These are phyloP conservation scores for Vaccinium darrowii DNA, from an alignment of 148 eudicot genomes.

Conservation along the genomic window DNA sequence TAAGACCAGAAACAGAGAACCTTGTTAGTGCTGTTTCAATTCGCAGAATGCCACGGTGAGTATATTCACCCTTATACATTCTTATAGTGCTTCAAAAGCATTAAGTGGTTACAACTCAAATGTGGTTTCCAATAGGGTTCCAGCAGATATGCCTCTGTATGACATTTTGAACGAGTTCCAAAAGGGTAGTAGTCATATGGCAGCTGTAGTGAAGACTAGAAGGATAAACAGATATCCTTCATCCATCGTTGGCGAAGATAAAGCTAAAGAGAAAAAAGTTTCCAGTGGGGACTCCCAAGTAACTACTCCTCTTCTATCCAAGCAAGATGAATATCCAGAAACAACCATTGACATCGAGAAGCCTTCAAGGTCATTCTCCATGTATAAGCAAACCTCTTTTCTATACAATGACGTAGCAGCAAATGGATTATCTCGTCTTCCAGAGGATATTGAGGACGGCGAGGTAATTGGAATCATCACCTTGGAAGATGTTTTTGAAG, in stretches of 20 bases:
- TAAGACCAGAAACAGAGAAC: conserved; percentile 95
- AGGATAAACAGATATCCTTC: conserved; percentile 36
- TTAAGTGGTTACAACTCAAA: neutral
- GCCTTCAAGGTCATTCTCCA: conserved; percentile 31
- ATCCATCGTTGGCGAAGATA: conserved; percentile 34
- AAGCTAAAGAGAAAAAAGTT: conserved; percentile 24
- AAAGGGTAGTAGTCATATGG: conserved; percentile 98
- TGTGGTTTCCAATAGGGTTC: conserved; percentile 57
- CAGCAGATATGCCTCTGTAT: conserved; percentile 94
- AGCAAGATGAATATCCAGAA: conserved; percentile 46
- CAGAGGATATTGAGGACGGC: conserved; percentile 78
- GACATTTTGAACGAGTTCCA: conserved; percentile 96
- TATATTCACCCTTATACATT: conserved; percentile 6
- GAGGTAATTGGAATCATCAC: conserved; percentile 95
- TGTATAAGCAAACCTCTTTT: conserved; percentile 13
- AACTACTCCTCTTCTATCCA: conserved; percentile 57
- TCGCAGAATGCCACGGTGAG: conserved; percentile 85
- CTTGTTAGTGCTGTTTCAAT: conserved; percentile 97
- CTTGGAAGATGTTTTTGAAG: conserved; percentile 98
- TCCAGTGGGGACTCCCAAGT: conserved; percentile 36
- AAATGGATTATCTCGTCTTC: conserved; percentile 31
- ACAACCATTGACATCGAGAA: conserved; percentile 67
- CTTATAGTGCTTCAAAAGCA: neutral
- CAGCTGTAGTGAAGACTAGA: conserved; percentile 86
- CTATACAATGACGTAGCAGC: conserved; percentile 21